Conservation (phyloP, 2,329 filamentous ascomycete genomes). For the Colletotrichum orbiculare region DNA sequence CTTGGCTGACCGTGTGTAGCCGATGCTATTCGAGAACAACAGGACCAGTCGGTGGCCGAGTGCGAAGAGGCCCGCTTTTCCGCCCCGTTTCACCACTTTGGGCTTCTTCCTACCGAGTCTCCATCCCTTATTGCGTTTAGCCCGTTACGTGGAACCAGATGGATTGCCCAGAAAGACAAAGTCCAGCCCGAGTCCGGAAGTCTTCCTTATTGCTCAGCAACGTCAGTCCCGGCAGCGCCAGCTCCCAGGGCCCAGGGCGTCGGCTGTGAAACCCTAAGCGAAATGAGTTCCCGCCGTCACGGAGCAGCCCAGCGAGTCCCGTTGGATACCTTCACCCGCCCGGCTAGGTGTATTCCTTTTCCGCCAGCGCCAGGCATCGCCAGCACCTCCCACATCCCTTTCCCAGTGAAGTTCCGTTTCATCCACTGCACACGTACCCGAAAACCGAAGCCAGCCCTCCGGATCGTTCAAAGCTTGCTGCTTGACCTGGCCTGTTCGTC, state of each 20-base stretch:
- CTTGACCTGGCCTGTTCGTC: conserved; percentile 1
- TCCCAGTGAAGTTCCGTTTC: background rate
- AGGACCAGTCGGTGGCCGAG: conserved; percentile 12
- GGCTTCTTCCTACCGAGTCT: conserved; percentile 8
- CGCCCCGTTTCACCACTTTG: conserved; percentile 31
- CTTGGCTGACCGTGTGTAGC: background rate
- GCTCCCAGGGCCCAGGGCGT: conserved; percentile 16
- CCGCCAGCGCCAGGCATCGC: background rate
- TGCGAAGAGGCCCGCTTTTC: conserved; percentile 17
- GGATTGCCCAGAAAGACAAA: conserved; percentile 16
- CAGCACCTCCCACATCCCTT: conserved; percentile 32
- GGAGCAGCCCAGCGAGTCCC: conserved; percentile 26
- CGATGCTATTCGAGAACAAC: conserved; percentile 23
- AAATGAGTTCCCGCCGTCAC: conserved; percentile 37
- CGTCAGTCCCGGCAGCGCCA: conserved; percentile 22
- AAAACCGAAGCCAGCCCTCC: conserved; percentile 14
- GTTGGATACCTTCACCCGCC: conserved; percentile 13
- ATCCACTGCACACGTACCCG: conserved; percentile 8
- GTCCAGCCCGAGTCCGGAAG: conserved; percentile 25
- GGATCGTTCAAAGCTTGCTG: conserved; percentile 31
- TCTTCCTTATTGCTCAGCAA: conserved; percentile 18
- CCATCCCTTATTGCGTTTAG: conserved; percentile 31
- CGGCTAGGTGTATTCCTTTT: too few species aligned
- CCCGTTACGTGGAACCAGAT: conserved; percentile 31
- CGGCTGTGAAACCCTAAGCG: conserved; percentile 37